Percentiles rank a stretch among this genome's conserved stretches.
phyloP scores from a whole-genome alignment of 2,329 filamentous ascomycete species.

The Orbilia blumenaviensis region DNA sequence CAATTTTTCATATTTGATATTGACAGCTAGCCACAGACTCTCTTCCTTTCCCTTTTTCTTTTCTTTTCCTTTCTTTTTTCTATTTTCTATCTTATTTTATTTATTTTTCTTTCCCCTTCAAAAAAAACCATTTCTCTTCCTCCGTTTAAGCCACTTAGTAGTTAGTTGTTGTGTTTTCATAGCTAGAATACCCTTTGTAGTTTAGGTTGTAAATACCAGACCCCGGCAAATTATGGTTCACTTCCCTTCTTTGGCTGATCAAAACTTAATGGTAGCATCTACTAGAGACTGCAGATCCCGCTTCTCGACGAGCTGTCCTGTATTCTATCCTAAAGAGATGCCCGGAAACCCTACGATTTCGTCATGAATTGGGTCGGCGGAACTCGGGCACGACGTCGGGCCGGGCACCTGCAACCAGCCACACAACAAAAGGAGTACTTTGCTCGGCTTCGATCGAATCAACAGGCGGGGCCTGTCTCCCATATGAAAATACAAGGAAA shows the following conservation, averaged over 20 bases:
- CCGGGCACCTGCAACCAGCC: background rate
- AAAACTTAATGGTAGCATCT: no score
- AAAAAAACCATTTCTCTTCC: background rate
- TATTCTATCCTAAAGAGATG: no score
- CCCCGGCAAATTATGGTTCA: background rate
- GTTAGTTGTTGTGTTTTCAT: background rate
- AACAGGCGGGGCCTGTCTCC: background rate
- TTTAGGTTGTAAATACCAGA: constrained; percentile 6
- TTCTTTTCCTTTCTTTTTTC: background rate
- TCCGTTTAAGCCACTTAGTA: background rate
- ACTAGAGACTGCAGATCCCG: no score
- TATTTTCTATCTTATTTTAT: background rate
- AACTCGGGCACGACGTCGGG: background rate
- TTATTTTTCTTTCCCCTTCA: no score
- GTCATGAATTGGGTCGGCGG: constrained; percentile 18
- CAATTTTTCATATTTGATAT: no score
- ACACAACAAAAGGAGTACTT: constrained; percentile 7
- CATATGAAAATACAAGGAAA: background rate
- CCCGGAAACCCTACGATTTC: background rate
- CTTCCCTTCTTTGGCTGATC: background rate
- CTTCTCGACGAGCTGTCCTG: no score
- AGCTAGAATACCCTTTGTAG: constrained; percentile 18
- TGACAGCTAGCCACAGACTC: no score
- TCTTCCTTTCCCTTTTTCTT: background rate
- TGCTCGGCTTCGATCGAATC: background rate